A percentile compares a stretch with the other conserved stretches of the same genome.
phyloP scores from a whole-genome alignment of 345 rosid genomes.

The Orychophragmus violaceus region DNA sequence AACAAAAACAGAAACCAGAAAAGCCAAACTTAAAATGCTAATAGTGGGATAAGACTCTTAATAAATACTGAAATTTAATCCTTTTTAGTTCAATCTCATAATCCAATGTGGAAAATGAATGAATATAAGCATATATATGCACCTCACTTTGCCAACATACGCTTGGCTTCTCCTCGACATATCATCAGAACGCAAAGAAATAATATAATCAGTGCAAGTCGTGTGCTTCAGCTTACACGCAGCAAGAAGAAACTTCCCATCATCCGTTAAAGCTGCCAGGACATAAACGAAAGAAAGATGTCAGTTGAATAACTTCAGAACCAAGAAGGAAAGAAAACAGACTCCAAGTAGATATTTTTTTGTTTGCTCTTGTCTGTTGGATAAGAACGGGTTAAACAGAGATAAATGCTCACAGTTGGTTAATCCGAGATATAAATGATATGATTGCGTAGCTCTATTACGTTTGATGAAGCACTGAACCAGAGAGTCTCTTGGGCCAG shows the following conservation, averaged over 20 bases:
- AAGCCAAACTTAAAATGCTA: neutral
- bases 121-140: no score
- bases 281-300: no score
- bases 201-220: slow-evolving; percentile 77
- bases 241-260: slow-evolving; percentile 84
- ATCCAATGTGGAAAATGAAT: no score
- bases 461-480: slow-evolving; percentile 65
- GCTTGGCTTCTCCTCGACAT: slow-evolving; percentile 69
- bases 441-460: slow-evolving; percentile 45
- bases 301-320: neutral
- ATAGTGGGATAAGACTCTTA: neutral
- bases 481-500: slow-evolving; percentile 64
- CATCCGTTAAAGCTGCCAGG: slow-evolving; percentile 74
- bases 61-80: no score
- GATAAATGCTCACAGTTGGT: slow-evolving; percentile 44
- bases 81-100: no score
- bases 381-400: neutral
- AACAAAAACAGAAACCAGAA: no score
- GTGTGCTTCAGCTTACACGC: slow-evolving; percentile 69
- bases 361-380: neutral
- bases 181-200: slow-evolving; percentile 64
- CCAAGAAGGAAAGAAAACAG: neutral
- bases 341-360: neutral
- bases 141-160: slow-evolving; percentile 80
- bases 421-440: slow-evolving; percentile 56